phyloP scores from a whole-genome alignment of 1,284 basidiomycete genomes.

The Melampsora medusae region DNA sequence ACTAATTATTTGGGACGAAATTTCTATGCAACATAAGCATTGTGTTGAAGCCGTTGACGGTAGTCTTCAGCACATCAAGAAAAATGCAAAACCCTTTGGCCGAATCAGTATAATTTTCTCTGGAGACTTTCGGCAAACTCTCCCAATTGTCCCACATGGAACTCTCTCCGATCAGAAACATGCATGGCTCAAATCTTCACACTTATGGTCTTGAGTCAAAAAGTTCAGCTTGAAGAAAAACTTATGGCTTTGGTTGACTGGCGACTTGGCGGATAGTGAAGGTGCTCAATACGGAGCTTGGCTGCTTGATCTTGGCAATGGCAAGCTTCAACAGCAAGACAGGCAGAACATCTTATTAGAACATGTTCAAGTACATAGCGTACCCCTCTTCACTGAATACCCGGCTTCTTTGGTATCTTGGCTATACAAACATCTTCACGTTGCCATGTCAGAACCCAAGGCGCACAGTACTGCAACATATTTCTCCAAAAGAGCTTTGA shows the following conservation, averaged over 20 bases:
- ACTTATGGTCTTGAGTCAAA: no score
- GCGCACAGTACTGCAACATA: no score
- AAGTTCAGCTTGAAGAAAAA: neutral
- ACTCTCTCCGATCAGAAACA: no score
- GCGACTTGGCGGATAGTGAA: no score
- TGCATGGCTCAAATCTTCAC: no score
- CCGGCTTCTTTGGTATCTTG: no score
- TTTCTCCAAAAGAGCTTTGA: no score
- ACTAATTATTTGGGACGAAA: constrained; percentile 13
- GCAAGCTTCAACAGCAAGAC: neutral
- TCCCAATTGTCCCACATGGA: no score
- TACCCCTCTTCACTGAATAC: no score
- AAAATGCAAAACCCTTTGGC: neutral
- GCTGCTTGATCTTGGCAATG: neutral
- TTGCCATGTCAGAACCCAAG: no score
- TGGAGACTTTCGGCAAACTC: constrained; percentile 12
- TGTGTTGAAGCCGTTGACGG: constrained; percentile 27
- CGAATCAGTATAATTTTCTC: constrained; percentile 7
- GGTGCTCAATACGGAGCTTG: neutral
- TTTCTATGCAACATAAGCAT: constrained; percentile 7
- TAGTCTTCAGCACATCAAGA: neutral
- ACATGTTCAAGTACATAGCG: no score
- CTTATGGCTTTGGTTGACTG: neutral
- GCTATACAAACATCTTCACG: no score
- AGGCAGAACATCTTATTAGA: neutral